Evolutionary conservation across 192 early-diverging fungal species (phyloP).

Genomic region (Ambispora gerdemannii): DNA sequence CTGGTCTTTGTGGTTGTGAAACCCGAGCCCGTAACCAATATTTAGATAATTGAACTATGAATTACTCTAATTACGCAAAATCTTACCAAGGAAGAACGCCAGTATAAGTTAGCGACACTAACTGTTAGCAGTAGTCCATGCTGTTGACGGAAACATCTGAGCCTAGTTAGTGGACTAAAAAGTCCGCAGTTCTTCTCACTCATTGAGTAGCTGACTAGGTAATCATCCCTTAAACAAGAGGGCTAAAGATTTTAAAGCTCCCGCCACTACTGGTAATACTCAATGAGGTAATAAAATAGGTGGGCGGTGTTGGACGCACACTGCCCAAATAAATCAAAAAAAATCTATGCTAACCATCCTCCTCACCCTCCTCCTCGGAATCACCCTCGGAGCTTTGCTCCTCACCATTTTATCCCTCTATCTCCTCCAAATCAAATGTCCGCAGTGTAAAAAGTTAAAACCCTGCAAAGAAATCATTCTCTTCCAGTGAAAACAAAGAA

Average conservation of each 20-base stretch:
- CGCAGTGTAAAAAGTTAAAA: conserved; percentile 2
- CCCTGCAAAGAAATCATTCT: background rate
- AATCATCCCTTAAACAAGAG: background rate
- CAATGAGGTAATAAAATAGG: no score
- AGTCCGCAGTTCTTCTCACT: background rate
- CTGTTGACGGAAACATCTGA: conserved; percentile 9
- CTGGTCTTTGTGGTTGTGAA: conserved; percentile 4
- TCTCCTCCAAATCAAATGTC: background rate
- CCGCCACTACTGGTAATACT: no score
- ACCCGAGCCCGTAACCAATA: conserved; percentile 14
- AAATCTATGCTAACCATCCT: conserved; percentile 6
- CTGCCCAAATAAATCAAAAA: no score
- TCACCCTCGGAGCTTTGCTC: background rate
- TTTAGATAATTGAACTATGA: conserved; percentile 5
- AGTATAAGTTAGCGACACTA: conserved; percentile 3
- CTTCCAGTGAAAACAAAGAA: background rate
- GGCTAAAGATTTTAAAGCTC: background rate
- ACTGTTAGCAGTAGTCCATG: background rate
- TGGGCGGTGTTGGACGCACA: no score
- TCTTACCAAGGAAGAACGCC: background rate
- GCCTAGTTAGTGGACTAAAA: conserved; percentile 2
- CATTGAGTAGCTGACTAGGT: background rate
- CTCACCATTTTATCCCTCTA: background rate
- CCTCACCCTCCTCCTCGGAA: conserved; percentile 4
- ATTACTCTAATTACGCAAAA: background rate